phyloP scores from a whole-genome alignment of 208 protist genomes.

The Acanthamoeba castellanii region DNA sequence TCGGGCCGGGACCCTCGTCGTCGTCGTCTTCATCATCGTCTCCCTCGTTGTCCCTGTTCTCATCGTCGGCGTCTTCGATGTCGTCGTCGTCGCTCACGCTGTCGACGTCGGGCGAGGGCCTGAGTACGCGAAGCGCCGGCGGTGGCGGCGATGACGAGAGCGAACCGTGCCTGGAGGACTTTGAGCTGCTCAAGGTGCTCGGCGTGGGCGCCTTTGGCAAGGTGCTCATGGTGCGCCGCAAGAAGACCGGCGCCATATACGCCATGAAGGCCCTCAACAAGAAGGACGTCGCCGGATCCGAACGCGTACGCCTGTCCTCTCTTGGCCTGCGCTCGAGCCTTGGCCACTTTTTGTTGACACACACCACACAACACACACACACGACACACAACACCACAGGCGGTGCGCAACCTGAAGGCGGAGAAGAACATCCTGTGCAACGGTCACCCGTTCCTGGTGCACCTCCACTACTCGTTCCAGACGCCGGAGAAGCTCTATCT shows the following conservation, averaged over 20 bases:
- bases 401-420: slow-evolving; percentile 65
- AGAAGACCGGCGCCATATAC: slow-evolving; percentile 88
- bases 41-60: neutral
- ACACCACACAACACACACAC: no score
- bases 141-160: neutral
- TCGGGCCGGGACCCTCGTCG: neutral
- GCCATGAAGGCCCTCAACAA: slow-evolving; percentile 91
- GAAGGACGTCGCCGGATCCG: slow-evolving; percentile 54
- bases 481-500: slow-evolving; percentile 78
- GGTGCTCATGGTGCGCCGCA: slow-evolving; percentile 87
- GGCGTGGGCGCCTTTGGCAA: slow-evolving; percentile 84
- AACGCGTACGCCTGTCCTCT: slow-evolving; percentile 9
- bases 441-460: slow-evolving; percentile 81
- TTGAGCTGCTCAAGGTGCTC: slow-evolving; percentile 73
- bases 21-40: neutral
- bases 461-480: slow-evolving; percentile 85
- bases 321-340: no score
- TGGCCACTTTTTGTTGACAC: neutral
- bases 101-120: neutral
- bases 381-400: neutral
- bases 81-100: neutral
- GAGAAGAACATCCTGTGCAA: slow-evolving; percentile 63
- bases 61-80: neutral
- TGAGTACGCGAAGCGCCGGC: neutral
- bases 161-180: slow-evolving; percentile 32